Conservation (phyloP, 768 basidiomycete genomes). For the Harrya chromipes region DNA sequence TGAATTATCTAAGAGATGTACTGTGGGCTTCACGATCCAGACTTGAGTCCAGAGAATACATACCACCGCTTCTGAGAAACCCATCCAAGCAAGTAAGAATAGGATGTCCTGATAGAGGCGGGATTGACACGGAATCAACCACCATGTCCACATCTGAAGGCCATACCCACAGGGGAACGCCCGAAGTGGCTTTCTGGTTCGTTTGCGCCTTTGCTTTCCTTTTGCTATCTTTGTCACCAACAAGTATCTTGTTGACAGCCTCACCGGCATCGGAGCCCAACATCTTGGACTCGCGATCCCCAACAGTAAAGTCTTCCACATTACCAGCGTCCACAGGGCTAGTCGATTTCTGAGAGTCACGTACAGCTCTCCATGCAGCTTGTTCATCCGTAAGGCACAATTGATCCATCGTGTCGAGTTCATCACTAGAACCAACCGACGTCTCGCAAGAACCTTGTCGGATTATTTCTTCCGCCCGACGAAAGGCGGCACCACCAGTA, state of each 20-base stretch:
- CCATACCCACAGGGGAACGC: constrained; percentile 33
- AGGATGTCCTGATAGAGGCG: constrained; percentile 20
- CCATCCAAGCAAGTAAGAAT: constrained; percentile 32
- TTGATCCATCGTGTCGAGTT: constrained; percentile 18
- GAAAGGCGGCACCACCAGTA: constrained; percentile 40
- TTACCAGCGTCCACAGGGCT: constrained; percentile 10
- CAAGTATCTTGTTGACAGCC: constrained; percentile 44
- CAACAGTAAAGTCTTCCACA: constrained; percentile 36
- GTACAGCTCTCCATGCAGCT: constrained; percentile 39
- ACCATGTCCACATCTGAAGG: constrained; percentile 20
- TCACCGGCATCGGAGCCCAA: constrained; percentile 35
- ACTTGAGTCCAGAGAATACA: constrained; percentile 8
- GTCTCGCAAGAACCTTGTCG: constrained; percentile 31
- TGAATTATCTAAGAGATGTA: constrained; percentile 36
- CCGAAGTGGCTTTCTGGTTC: constrained; percentile 17
- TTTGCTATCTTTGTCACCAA: constrained; percentile 36
- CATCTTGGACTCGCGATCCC: constrained; percentile 31
- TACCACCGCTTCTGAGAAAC: constrained; percentile 34
- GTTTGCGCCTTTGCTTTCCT: constrained; percentile 27
- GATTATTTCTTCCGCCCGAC: constrained; percentile 43
- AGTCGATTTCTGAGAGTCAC: constrained; percentile 17
- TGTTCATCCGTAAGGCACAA: constrained; percentile 34
- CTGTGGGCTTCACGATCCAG: neutral
- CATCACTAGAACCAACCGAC: constrained; percentile 9
- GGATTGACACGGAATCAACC: constrained; percentile 11